Evolutionary conservation across 1,284 basidiomycete species (phyloP).

Genomic region (Ustilago tritici): DNA sequence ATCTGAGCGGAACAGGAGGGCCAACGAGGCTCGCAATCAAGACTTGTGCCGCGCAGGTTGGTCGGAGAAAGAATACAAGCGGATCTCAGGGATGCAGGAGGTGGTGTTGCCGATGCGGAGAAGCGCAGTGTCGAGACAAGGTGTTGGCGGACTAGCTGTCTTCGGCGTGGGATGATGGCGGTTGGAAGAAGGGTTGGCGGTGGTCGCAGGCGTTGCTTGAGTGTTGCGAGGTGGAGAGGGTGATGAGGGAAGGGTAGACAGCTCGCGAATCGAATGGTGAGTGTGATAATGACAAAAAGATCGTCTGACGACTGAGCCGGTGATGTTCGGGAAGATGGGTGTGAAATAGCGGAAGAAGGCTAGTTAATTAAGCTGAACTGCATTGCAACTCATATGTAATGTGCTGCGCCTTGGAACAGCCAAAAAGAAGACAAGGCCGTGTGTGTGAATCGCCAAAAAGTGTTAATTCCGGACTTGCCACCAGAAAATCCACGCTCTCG

Average conservation of each 20-base stretch:
- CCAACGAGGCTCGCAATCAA: neutral
- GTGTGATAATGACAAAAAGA: neutral
- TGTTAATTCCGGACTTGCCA: slow-evolving; percentile 44
- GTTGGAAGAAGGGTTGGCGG: no score
- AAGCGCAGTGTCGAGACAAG: neutral
- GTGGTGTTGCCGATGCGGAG: no score
- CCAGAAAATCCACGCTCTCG: slow-evolving; percentile 10
- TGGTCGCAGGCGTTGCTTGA: neutral
- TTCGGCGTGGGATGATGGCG: no score
- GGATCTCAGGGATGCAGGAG: no score
- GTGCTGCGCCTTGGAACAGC: slow-evolving; percentile 2
- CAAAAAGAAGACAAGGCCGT: neutral
- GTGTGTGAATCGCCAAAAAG: slow-evolving; percentile 15
- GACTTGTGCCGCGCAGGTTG: neutral
- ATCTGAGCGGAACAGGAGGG: neutral
- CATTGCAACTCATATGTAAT: neutral
- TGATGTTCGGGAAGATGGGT: neutral
- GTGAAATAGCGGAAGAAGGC: neutral
- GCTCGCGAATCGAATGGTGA: neutral
- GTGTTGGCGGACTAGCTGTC: neutral
- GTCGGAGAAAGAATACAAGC: neutral
- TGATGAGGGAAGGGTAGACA: neutral
- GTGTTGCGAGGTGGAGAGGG: no score
- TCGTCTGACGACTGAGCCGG: neutral
- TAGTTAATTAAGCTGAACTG: neutral